These are phyloP conservation scores for Gaultheria prostrata DNA, from an alignment of 148 eudicot genomes.

Conservation along the genomic window DNA sequence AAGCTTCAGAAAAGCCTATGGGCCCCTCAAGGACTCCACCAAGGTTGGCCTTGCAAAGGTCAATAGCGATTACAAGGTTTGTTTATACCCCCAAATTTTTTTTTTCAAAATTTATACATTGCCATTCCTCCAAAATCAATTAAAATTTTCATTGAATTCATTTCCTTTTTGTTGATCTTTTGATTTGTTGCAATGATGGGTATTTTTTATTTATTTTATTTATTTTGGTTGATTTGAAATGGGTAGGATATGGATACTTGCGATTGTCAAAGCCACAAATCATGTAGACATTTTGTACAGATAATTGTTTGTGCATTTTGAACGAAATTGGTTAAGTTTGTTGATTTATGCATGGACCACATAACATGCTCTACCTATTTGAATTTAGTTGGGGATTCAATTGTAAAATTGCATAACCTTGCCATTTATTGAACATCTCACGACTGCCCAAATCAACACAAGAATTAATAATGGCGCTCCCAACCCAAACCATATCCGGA, in stretches of 20 bases:
- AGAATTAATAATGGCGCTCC: too few relatives aligned
- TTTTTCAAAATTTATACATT: not conserved
- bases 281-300: conserved; percentile 54
- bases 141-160: not conserved
- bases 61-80: conserved; percentile 96
- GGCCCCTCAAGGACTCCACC: conserved; percentile 95
- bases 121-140: not conserved
- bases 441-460: too few relatives aligned
- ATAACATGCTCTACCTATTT: not conserved
- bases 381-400: conserved; percentile 7
- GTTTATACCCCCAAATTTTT: too few relatives aligned
- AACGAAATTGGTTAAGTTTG: not conserved
- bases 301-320: not conserved
- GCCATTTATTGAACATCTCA: too few relatives aligned
- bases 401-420: too few relatives aligned
- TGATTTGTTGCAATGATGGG: conserved; percentile 7
- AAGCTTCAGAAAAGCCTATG: conserved; percentile 89
- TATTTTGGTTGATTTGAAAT: not conserved
- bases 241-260: conserved; percentile 87
- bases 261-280: conserved; percentile 93
- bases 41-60: conserved; percentile 90
- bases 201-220: too few relatives aligned
- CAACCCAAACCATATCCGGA: too few relatives aligned
- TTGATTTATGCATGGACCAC: not conserved
- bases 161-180: not conserved